These are phyloP conservation scores for Mrakia blollopis DNA, from an alignment of 768 basidiomycete genomes.

Conservation along the genomic window DNA sequence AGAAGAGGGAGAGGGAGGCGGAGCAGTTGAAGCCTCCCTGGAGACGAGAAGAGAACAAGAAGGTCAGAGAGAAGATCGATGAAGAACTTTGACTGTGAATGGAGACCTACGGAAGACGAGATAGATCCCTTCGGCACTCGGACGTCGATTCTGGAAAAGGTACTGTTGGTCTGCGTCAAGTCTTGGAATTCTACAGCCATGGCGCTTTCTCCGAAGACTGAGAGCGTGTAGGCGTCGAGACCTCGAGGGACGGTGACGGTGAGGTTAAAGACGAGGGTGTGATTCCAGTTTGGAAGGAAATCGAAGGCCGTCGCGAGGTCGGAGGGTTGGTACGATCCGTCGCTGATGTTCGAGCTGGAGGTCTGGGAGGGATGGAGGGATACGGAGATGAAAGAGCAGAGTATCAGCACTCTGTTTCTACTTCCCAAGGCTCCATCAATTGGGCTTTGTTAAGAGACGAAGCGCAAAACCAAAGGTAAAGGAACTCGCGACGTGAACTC, in stretches of 20 bases:
- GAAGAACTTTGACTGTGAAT: no score
- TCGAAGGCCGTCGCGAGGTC: neutral
- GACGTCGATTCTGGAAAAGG: no score
- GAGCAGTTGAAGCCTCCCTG: no score
- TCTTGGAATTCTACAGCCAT: no score
- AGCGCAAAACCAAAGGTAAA: neutral
- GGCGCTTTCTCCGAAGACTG: no score
- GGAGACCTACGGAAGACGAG: no score
- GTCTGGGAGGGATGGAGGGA: neutral
- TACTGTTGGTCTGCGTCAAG: no score
- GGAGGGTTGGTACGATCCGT: neutral
- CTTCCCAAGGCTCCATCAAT: no score
- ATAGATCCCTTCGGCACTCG: no score
- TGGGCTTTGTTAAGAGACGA: neutral
- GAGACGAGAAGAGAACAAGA: no score
- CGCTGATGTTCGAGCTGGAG: neutral
- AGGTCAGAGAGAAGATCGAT: no score
- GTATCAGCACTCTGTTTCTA: neutral
- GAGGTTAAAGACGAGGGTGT: slow-evolving; percentile 1
- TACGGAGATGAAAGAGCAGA: neutral
- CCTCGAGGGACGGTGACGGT: neutral
- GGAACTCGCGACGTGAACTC: neutral
- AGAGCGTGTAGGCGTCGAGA: no score
- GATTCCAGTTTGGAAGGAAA: neutral
- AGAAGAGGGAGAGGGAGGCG: slow-evolving; percentile 13